Base-by-base conservation (phyloP, 345 rosid species). In the Physaria fendleri region DNA sequence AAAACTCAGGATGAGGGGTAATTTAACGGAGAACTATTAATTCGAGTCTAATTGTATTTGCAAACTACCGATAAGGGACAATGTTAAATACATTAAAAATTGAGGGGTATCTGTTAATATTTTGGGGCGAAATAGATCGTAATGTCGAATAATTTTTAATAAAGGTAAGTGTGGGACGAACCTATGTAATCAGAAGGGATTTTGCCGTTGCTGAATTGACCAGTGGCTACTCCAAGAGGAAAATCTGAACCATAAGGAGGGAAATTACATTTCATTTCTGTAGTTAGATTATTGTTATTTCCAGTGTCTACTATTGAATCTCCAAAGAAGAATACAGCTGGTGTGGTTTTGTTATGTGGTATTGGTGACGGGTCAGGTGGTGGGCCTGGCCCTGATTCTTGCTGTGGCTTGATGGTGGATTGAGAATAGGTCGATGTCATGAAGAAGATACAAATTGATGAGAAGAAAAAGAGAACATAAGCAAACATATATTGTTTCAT, bases 301-400 rank as follows among this genome's bases (percentile, higher is more conserved):
- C 83, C 86, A 0, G 86, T 64, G 47, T 78, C 83, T 8, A 72
- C 55, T 8, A 76, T 57, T 0, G 83, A 81, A 56, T 81, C 81
- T 5, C 86, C 81, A 20, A 78, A 76, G 56, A 50, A 66, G 6
- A 81, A 37, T 2, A 43, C 7, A 1, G 83, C 74, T 6, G 68
- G 77, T 22, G 55, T 27, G 2, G 27, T 18, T 37, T 23, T 59
- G 8, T 71, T 68, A 4, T 15, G 34, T 37, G 30, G 23, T 44
- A 33, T 9, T 22, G 56, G 34, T 24, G 32, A 13, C 30, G 54
- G 64, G 5, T 2, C 10, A 22, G 42, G 23, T 44, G 43, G 54
- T 59, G 65, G 33, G 45, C 35, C 20, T 47, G 37, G 27, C 20
- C 18, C 50, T 27, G 6, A 42, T 27, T 27, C 38, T 38, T 28